These are phyloP conservation scores for Aphanocladium album DNA, from an alignment of 2,329 filamentous ascomycete species.

Conservation along the genomic window DNA sequence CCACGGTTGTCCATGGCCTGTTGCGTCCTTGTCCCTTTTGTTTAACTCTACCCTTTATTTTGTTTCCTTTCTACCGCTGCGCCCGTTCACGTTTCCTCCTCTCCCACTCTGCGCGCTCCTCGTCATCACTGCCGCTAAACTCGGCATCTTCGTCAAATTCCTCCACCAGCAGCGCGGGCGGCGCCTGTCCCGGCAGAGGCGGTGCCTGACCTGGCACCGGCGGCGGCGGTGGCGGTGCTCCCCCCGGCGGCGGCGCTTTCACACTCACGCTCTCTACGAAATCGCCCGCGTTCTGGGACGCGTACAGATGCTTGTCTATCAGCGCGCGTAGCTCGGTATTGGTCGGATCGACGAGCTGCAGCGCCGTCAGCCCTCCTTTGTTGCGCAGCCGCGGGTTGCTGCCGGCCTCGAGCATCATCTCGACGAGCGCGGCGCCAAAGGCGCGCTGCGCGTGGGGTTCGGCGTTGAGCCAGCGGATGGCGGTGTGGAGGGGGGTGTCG, in stretches of 20 bases:
- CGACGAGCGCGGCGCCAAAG: constrained; percentile 61
- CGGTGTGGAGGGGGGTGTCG: constrained; percentile 76
- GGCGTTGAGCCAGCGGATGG: constrained; percentile 69
- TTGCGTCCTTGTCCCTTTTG: neutral
- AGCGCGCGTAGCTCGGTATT: constrained; percentile 58
- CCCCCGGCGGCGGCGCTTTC: constrained; percentile 15
- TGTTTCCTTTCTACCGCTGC: constrained; percentile 21
- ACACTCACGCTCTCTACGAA: constrained; percentile 41
- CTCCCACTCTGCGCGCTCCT: constrained; percentile 59
- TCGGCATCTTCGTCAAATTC: constrained; percentile 52
- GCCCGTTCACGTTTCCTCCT: constrained; percentile 40
- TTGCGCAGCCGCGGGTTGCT: constrained; percentile 55
- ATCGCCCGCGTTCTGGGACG: constrained; percentile 52
- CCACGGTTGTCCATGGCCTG: neutral
- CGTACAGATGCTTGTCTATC: constrained; percentile 68
- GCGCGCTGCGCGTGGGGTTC: constrained; percentile 58
- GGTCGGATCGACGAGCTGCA: constrained; percentile 67
- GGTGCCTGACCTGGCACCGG: constrained; percentile 14
- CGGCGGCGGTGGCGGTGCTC: constrained; percentile 15
- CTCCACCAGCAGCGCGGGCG: constrained; percentile 19
- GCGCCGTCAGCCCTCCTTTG: constrained; percentile 65
- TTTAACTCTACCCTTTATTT: neutral
- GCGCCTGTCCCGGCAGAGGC: constrained; percentile 2
- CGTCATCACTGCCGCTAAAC: constrained; percentile 60
- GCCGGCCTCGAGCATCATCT: constrained; percentile 80